Conservation (phyloP, 1,284 basidiomycete genomes). For the Pseudomicrostroma phylloplanum region DNA sequence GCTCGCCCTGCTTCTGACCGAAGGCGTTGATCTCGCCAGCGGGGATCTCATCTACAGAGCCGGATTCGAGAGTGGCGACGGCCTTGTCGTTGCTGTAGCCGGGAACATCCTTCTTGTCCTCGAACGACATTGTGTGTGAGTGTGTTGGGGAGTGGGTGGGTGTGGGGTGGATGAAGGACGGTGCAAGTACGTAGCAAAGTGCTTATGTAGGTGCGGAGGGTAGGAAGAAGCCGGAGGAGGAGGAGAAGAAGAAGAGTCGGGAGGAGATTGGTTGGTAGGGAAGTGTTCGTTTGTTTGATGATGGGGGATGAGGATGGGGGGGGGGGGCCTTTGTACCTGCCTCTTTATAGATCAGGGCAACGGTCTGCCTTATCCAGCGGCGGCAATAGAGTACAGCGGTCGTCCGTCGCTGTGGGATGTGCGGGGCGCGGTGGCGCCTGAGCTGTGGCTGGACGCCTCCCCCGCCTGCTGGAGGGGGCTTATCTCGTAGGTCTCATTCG, state of each 20-base stretch:
- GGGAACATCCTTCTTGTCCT: not conserved
- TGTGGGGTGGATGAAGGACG: too few species aligned
- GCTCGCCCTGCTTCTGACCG: constrained; percentile 30
- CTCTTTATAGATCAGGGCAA: not conserved
- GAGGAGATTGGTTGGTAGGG: not conserved
- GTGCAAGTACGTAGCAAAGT: too few species aligned
- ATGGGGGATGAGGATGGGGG: not conserved
- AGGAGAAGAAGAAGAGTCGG: not conserved
- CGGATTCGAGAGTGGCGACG: not conserved
- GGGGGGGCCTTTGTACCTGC: too few species aligned
- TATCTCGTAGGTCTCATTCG: too few species aligned
- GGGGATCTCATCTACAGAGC: not conserved
- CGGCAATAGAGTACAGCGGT: too few species aligned
- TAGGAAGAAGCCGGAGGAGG: not conserved
- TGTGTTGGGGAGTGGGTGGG: not conserved
- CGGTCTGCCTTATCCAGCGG: too few species aligned
- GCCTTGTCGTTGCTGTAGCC: constrained; percentile 1
- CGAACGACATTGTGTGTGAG: not conserved
- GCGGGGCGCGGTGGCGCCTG: too few species aligned
- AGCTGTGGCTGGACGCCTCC: too few species aligned
- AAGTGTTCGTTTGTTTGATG: not conserved
- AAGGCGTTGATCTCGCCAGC: constrained; percentile 10
- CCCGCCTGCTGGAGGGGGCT: too few species aligned
- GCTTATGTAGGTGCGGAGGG: too few species aligned
- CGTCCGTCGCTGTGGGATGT: too few species aligned